Evolutionary conservation across 1,284 basidiomycete genomes (phyloP).

Genomic region (Nidula niveotomentosa): DNA sequence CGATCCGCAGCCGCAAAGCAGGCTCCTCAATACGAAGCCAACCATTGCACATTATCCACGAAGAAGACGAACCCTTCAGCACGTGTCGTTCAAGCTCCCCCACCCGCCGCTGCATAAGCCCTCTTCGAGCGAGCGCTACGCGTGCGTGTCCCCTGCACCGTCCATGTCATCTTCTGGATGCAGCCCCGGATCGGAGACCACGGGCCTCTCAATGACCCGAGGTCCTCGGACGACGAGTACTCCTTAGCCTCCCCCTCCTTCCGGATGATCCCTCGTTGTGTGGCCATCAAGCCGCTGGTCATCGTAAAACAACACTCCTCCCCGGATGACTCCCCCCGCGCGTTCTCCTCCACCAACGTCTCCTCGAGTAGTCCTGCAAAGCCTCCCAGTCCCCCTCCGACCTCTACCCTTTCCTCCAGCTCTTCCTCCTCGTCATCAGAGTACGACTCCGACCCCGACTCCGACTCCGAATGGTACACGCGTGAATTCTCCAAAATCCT

Average conservation of each 20-base stretch:
- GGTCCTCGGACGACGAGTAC: constrained; percentile 37
- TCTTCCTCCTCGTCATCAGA: constrained; percentile 11
- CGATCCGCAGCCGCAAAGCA: constrained; percentile 18
- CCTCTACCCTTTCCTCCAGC: not conserved
- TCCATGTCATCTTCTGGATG: constrained; percentile 30
- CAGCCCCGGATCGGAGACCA: constrained; percentile 27
- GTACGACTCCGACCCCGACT: constrained; percentile 28
- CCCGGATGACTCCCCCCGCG: constrained; percentile 6
- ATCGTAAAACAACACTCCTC: constrained; percentile 30
- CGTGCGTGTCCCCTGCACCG: constrained; percentile 24
- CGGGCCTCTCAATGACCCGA: constrained; percentile 33
- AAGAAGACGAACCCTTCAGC: constrained; percentile 34
- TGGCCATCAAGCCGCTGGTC: constrained; percentile 34
- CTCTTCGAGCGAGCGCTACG: constrained; percentile 12
- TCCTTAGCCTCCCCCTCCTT: constrained; percentile 13
- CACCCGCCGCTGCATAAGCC: constrained; percentile 30
- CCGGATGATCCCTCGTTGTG: constrained; percentile 24
- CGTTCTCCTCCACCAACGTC: not conserved
- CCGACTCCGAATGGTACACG: constrained; percentile 41
- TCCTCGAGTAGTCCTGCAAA: no score
- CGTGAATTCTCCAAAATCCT: constrained; percentile 36
- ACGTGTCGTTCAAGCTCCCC: constrained; percentile 31
- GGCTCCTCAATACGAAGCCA: constrained; percentile 15
- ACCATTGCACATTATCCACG: constrained; percentile 30
- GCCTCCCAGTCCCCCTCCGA: constrained; percentile 3